Base-by-base conservation (phyloP, 179 eudicot genomes). In the Amaranthus tricolor region DNA sequence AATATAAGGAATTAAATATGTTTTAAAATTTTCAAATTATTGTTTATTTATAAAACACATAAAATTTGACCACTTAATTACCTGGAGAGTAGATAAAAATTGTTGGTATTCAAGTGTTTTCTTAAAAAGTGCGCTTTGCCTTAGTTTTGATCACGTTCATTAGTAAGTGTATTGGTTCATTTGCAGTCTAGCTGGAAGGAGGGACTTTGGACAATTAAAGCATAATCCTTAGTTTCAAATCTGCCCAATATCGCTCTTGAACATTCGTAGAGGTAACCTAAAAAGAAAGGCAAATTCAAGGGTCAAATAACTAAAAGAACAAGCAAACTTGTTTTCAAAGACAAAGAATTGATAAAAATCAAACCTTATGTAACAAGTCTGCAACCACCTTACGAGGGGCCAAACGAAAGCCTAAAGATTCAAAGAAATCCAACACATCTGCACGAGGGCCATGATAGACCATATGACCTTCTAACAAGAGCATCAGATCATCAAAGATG, bases 261-360 rank as follows among this genome's bases (percentile, higher is more conserved):
- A 93, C 99, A 78, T 93, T 95, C 86, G 55, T 85, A 21, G 96
- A 95, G 55, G 98, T 93, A 49, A 95, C 99, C 99, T 95, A 77
- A 11, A 89, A 75, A 56, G 57, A 50, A 11, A 64, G 1, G 57
- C 4, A 21, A 31, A 50, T 51, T 60, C 57, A 75, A 48, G 74
- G 71, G 31, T 13, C 24, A 67, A 51, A 31, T 58, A 71, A 65
- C 44, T 5, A 7, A 19, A 57, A 15, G 57, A 60, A 68, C 19
- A 51, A 50, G n/a, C 13, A 50, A 48, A 58, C 53, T 14, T 63
- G 9, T 47, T 9, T 14, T 45, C 17, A 2, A 2, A 49, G 10
- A 50, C n/a, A 70, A 68, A 24, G 15, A 49, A 55, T 31, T 16
- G 47, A 74, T 21, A 44, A 52, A 6, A 17, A 17, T 75, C 6